These are phyloP conservation scores for Taiozyma sp. DNA, from an alignment of 1,139 yeast species.

Conservation along the genomic window DNA sequence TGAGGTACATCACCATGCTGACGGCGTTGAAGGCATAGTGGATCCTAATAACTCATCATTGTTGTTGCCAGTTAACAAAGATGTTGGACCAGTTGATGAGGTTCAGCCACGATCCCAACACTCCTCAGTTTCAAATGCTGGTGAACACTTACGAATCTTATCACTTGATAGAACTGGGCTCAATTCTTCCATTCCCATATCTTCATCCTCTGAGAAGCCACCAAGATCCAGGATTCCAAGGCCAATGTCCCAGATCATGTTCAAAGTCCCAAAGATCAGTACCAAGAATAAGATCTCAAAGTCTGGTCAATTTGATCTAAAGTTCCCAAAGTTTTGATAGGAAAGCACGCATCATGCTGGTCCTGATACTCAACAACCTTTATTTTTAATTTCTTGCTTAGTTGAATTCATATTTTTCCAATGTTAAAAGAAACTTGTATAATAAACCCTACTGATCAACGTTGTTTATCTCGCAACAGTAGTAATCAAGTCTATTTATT, in stretches of 20 bases:
- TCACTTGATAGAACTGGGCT: not conserved
- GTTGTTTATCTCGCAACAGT: not conserved
- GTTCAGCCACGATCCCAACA: not conserved
- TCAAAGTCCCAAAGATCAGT: slow-evolving; percentile 1
- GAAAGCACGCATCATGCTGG: not conserved
- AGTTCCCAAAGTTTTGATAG: not conserved
- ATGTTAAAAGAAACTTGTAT: too few species aligned
- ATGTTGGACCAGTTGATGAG: not conserved
- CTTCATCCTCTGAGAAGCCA: not conserved
- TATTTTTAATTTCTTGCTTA: not conserved
- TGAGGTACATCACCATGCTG: slow-evolving; percentile 1
- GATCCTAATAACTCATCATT: slow-evolving; percentile 15
- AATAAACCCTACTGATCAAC: not conserved
- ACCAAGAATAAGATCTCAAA: not conserved
- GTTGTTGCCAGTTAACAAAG: not conserved
- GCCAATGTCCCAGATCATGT: slow-evolving; percentile 1
- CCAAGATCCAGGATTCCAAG: slow-evolving; percentile 8
- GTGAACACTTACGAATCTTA: not conserved
- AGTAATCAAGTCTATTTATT: not conserved
- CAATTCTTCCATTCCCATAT: not conserved
- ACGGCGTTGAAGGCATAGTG: slow-evolving; percentile 12
- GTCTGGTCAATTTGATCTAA: not conserved
- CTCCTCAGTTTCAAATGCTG: not conserved
- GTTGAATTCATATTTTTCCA: not conserved
- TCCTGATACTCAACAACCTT: not conserved